phyloP scores from a whole-genome alignment of 208 protist species.

The Wallacemonas collosoma region DNA sequence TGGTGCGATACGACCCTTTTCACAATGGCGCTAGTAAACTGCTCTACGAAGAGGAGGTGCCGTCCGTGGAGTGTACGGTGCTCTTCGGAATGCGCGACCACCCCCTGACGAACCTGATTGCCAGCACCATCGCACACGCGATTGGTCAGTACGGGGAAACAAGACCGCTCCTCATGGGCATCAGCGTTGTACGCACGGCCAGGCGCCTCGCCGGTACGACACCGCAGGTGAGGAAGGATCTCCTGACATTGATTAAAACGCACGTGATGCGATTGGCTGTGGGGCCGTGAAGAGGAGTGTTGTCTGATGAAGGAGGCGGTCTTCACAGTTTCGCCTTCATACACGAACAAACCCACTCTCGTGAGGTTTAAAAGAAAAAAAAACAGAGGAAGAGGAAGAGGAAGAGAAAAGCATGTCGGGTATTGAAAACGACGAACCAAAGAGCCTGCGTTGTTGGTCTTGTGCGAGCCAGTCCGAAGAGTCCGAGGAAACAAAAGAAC shows the following conservation, averaged over 20 bases:
- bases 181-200: slow-evolving; percentile 60
- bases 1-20: slow-evolving; percentile 56
- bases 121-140: slow-evolving; percentile 50
- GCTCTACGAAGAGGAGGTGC: slow-evolving; percentile 41
- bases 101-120: slow-evolving; percentile 73
- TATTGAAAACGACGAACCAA: no score
- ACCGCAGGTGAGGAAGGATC: slow-evolving; percentile 30
- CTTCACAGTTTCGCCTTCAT: background rate
- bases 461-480: no score
- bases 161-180: slow-evolving; percentile 61
- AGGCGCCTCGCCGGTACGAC: slow-evolving; percentile 30
- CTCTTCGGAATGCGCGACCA: slow-evolving; percentile 80
- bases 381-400: no score
- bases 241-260: slow-evolving; percentile 41
- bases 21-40: slow-evolving; percentile 22
- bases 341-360: background rate
- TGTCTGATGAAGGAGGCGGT: background rate
- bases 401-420: no score
- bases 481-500: no score
- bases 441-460: no score
- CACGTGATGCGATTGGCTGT: slow-evolving; percentile 39
- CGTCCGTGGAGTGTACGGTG: slow-evolving; percentile 47
- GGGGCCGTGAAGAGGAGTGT: background rate
- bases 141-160: slow-evolving; percentile 51
- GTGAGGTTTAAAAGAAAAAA: no score